These are phyloP conservation scores for Nothophaeocryptopus gaeumannii DNA, from an alignment of 2,329 filamentous ascomycete genomes.

Conservation along the genomic window DNA sequence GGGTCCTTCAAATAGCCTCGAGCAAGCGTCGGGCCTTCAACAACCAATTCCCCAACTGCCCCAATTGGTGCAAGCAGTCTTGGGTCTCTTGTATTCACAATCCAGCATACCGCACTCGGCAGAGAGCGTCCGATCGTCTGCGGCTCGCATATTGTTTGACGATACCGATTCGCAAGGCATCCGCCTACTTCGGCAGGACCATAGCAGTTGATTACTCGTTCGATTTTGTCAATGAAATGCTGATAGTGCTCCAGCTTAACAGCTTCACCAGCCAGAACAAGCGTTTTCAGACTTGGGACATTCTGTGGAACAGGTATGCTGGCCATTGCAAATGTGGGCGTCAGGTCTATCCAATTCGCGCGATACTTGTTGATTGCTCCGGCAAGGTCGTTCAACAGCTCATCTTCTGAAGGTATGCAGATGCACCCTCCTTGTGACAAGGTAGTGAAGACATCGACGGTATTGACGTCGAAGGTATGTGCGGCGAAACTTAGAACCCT, in stretches of 20 bases:
- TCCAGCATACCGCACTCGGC: no score
- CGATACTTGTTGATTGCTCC: neutral
- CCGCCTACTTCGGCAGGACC: no score
- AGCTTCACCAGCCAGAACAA: slow-evolving; percentile 8
- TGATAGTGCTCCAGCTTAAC: neutral
- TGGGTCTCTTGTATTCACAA: neutral
- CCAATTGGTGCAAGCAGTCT: slow-evolving; percentile 3
- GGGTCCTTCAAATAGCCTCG: slow-evolving; percentile 40
- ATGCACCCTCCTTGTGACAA: neutral
- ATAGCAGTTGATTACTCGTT: slow-evolving; percentile 28
- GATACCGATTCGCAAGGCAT: no score
- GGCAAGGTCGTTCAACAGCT: neutral
- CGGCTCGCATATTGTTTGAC: no score
- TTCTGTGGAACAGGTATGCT: no score
- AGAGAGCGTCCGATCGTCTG: no score
- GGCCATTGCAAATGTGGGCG: no score
- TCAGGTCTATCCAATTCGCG: neutral
- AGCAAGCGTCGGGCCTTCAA: slow-evolving; percentile 47
- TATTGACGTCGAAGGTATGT: neutral
- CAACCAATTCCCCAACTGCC: slow-evolving; percentile 41
- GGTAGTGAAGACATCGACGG: slow-evolving; percentile 1
- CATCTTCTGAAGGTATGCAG: neutral
- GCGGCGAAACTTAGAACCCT: neutral
- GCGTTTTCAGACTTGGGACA: neutral
- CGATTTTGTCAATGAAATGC: neutral